Percentiles rank a stretch among this genome's conserved stretches.
Evolutionary conservation across 2,329 filamentous ascomycete genomes (phyloP).

Genomic region (Clonostachys solani): DNA sequence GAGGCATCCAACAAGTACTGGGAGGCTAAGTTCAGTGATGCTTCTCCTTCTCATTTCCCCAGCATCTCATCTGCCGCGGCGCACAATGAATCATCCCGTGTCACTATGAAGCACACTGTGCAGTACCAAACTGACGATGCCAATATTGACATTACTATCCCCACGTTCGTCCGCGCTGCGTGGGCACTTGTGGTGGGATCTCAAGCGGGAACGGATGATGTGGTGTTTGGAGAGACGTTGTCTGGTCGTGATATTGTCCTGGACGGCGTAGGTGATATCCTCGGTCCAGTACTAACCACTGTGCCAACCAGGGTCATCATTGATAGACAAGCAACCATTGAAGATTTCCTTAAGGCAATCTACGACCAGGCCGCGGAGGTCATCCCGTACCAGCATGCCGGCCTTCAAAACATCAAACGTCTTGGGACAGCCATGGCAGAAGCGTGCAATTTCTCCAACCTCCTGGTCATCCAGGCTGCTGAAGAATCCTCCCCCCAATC

Average conservation of each 20-base stretch:
- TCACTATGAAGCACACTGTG: too few relatives aligned
- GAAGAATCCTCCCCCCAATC: not conserved
- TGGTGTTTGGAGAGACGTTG: constrained; percentile 51
- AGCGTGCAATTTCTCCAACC: constrained; percentile 9
- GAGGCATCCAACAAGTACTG: constrained; percentile 1
- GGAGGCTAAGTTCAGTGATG: not conserved
- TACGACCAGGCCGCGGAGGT: constrained; percentile 9
- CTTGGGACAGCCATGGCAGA: constrained; percentile 2
- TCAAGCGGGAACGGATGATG: constrained; percentile 40
- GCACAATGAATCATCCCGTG: too few relatives aligned
- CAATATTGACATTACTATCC: constrained; percentile 20
- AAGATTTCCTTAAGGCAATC: constrained; percentile 14
- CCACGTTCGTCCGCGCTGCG: constrained; percentile 39
- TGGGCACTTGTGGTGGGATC: constrained; percentile 46
- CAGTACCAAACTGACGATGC: too few relatives aligned
- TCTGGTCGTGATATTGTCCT: constrained; percentile 42
- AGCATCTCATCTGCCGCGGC: constrained; percentile 5
- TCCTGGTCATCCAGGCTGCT: constrained; percentile 8
- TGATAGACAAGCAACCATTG: constrained; percentile 27
- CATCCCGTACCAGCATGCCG: constrained; percentile 9
- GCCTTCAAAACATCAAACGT: constrained; percentile 11
- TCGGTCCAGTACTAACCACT: constrained; percentile 51
- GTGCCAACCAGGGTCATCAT: constrained; percentile 43
- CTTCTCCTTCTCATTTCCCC: constrained; percentile 3
- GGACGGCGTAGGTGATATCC: constrained; percentile 38